Evolutionary conservation across 2,329 filamentous ascomycete genomes (phyloP).

Genomic region (Aspergillus neoniger): DNA sequence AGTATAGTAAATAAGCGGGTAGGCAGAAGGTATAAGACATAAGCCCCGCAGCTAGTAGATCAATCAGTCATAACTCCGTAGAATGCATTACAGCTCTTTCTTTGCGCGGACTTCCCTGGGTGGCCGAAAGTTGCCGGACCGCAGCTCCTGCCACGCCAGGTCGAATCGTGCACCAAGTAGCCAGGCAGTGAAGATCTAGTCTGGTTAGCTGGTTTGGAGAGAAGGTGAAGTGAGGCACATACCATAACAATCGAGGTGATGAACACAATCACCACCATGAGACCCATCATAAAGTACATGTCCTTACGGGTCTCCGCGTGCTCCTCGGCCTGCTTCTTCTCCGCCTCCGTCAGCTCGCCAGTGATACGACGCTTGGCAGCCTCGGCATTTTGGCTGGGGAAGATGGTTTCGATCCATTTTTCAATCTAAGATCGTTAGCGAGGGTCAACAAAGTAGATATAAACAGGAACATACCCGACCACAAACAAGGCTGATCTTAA

Average conservation of each 20-base stretch:
- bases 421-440: conserved; percentile 64
- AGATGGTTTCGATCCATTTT: conserved; percentile 92
- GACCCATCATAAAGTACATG: conserved; percentile 64
- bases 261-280: conserved; percentile 71
- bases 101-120: conserved; percentile 31
- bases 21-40: conserved; percentile 31
- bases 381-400: conserved; percentile 78
- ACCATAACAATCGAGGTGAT: conserved; percentile 80
- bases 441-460: not conserved
- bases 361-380: conserved; percentile 48
- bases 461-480: conserved; percentile 65
- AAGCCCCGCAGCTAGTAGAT: conserved; percentile 28
- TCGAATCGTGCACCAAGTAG: conserved; percentile 82
- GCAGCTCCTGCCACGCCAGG: conserved; percentile 61
- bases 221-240: conserved; percentile 38
- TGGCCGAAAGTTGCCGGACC: conserved; percentile 49
- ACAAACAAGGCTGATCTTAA: conserved; percentile 87
- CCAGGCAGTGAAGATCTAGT: conserved; percentile 74
- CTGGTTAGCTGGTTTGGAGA: conserved; percentile 1
- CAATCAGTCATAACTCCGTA: conserved; percentile 35
- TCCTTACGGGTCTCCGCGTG: conserved; percentile 57
- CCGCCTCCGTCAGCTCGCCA: conserved; percentile 60
- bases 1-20: conserved; percentile 33
- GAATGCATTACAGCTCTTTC: conserved; percentile 42
- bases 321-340: conserved; percentile 52